These are phyloP conservation scores for Lachnellula subtilissima DNA, from an alignment of 2,329 filamentous ascomycete genomes.

Conservation along the genomic window DNA sequence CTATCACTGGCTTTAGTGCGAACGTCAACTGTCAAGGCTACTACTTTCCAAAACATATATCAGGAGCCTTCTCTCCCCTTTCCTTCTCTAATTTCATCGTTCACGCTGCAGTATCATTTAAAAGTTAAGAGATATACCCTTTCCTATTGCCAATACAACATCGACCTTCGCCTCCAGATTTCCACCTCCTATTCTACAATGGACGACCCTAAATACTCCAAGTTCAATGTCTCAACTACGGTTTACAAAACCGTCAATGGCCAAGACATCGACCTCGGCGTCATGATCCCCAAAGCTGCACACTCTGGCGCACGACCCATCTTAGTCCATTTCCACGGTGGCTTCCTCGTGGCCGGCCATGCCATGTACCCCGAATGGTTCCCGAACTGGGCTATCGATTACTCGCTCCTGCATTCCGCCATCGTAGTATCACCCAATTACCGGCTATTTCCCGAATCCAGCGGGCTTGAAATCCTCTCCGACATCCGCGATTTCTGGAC, in stretches of 20 bases:
- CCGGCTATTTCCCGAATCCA: conserved; percentile 48
- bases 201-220: conserved; percentile 14
- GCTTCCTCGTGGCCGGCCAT: conserved; percentile 15
- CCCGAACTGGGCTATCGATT: conserved; percentile 26
- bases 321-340: conserved; percentile 20
- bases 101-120: too few species aligned
- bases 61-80: not conserved
- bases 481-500: conserved; percentile 45
- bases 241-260: conserved; percentile 21
- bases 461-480: conserved; percentile 41
- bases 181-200: not conserved
- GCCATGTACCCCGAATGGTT: conserved; percentile 26
- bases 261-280: conserved; percentile 16
- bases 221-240: conserved; percentile 14
- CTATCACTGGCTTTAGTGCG: not conserved
- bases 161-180: too few species aligned
- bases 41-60: not conserved
- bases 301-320: conserved; percentile 14
- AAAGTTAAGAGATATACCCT: too few species aligned
- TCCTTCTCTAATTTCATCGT: not conserved
- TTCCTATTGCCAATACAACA: too few species aligned
- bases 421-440: conserved; percentile 42
- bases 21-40: not conserved
- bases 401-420: conserved; percentile 26
- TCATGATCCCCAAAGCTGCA: conserved; percentile 19